Percentiles rank a stretch among this genome's conserved stretches.
phyloP scores from a whole-genome alignment of 2,329 filamentous ascomycete genomes.

The Madurella fahalii region DNA sequence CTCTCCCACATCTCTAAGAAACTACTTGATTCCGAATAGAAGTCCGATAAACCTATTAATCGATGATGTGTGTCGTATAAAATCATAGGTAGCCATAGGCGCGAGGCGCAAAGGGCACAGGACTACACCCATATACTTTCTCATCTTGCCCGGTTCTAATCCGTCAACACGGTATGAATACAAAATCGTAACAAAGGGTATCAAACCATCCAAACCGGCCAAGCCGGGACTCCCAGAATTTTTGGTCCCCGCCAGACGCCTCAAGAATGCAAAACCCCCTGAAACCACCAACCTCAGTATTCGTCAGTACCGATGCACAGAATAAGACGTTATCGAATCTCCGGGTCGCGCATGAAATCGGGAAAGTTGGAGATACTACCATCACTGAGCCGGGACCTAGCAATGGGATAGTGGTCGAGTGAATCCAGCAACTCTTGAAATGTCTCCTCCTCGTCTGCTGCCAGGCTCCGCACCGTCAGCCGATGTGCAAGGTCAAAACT shows the following conservation, averaged over 20 bases:
- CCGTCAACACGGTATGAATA: background rate
- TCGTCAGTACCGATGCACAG: background rate
- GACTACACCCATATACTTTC: too few species aligned
- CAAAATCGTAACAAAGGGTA: constrained; percentile 7
- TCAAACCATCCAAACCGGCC: constrained; percentile 3
- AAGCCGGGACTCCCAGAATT: background rate
- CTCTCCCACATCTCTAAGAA: too few species aligned
- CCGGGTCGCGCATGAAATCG: constrained; percentile 40
- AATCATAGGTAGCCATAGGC: too few species aligned
- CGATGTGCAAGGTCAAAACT: constrained; percentile 29
- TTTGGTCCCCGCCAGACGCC: background rate
- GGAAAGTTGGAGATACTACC: constrained; percentile 31
- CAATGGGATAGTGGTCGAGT: constrained; percentile 28
- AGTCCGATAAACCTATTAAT: too few species aligned
- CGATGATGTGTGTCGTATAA: too few species aligned
- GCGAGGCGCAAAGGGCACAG: too few species aligned
- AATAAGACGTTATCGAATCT: constrained; percentile 34
- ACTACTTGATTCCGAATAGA: too few species aligned
- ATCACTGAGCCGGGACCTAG: constrained; percentile 30
- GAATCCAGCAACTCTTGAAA: constrained; percentile 32
- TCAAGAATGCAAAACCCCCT: background rate
- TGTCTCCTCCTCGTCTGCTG: constrained; percentile 32
- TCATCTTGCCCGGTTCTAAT: too few species aligned
- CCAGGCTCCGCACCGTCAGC: constrained; percentile 27
- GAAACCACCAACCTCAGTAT: background rate